Evolutionary conservation across 768 basidiomycete genomes (phyloP).

Genomic region (Tricholoma furcatifolium): DNA sequence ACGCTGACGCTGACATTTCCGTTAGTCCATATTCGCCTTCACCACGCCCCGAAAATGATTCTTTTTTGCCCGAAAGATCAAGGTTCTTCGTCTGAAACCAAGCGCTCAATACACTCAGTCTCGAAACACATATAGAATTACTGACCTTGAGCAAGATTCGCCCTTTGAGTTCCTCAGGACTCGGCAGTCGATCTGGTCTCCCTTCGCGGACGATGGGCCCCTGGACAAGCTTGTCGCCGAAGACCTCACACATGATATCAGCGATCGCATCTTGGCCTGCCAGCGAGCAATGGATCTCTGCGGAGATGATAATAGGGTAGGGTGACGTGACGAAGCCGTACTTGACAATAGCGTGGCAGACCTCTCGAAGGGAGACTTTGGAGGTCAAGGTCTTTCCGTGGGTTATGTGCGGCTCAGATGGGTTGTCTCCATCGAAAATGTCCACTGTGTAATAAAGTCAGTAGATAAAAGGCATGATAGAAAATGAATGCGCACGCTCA

Average conservation of each 20-base stretch:
- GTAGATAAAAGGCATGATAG: not conserved
- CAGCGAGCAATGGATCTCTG: slow-evolving; percentile 88
- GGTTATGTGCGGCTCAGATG: slow-evolving; percentile 76
- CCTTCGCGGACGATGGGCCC: slow-evolving; percentile 30
- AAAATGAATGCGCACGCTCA: slow-evolving; percentile 59
- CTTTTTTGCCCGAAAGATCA: slow-evolving; percentile 36
- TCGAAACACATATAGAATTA: slow-evolving; percentile 5
- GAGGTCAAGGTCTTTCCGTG: slow-evolving; percentile 93
- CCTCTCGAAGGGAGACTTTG: slow-evolving; percentile 79
- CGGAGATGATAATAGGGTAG: slow-evolving; percentile 94
- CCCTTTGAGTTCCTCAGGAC: slow-evolving; percentile 82
- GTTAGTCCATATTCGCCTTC: slow-evolving; percentile 22
- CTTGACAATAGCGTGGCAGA: slow-evolving; percentile 83
- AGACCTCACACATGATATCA: slow-evolving; percentile 45
- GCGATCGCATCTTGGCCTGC: slow-evolving; percentile 54
- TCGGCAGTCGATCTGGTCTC: slow-evolving; percentile 65
- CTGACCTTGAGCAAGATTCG: slow-evolving; percentile 80
- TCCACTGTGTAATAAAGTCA: slow-evolving; percentile 61
- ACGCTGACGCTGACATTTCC: slow-evolving; percentile 21
- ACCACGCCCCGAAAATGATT: slow-evolving; percentile 10
- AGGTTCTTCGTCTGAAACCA: slow-evolving; percentile 69
- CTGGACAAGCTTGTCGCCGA: slow-evolving; percentile 39
- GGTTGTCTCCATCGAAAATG: slow-evolving; percentile 78
- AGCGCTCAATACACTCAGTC: not conserved
- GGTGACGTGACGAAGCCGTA: slow-evolving; percentile 94